Base-by-base conservation (phyloP, 1,284 basidiomycete species). In the Coniferiporia sulphurascens region DNA sequence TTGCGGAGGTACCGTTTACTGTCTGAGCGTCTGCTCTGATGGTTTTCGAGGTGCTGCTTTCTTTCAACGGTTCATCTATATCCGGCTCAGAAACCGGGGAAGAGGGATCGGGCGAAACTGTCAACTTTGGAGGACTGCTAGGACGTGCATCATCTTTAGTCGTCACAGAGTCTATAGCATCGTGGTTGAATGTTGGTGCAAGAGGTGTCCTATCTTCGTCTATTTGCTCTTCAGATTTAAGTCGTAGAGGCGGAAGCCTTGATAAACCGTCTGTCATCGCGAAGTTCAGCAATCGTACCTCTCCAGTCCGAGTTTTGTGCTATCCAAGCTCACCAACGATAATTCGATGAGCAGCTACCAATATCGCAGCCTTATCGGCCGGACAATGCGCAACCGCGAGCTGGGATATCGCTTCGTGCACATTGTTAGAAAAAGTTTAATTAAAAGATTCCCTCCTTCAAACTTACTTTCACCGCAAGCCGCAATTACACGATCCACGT, bases 341-440 rank as follows among this genome's bases (percentile, higher is more conserved):
- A 36, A 90, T 75, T 68, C 91, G 89, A 71, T 98, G 94, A 0
- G 91, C 87, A 6, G 81, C 77, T 17, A 98, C 90, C 13, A 98
- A 75, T 6, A 93, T 77, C 1, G 84, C 81, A 3, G 89, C 83
- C 70, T 98, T 97, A 56, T 89, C 87, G 1, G 78, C 81, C 0
- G 95, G 93, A 15, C 85, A 83, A 38, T 84, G 77, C 2, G 72
- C 69, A 1, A 75, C 68, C 45, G 91, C 83, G 5, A 98, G 74
- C 56, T 83, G 83, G 43, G 85, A 82, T 19, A 97, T 74, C 51
- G 86, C 92, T 91, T 63, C 12, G 49, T 44, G 35, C 43, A 49
- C 58, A 48, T 17, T 10, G 43, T 44, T 45, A 58, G 66, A 21
- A 62, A 60, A 64, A 64, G 21, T 21, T 8, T n/a, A 59, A 36